phyloP scores from a whole-genome alignment of 139 green algal genomes.

The Deuterostichococcus epilithicus region DNA sequence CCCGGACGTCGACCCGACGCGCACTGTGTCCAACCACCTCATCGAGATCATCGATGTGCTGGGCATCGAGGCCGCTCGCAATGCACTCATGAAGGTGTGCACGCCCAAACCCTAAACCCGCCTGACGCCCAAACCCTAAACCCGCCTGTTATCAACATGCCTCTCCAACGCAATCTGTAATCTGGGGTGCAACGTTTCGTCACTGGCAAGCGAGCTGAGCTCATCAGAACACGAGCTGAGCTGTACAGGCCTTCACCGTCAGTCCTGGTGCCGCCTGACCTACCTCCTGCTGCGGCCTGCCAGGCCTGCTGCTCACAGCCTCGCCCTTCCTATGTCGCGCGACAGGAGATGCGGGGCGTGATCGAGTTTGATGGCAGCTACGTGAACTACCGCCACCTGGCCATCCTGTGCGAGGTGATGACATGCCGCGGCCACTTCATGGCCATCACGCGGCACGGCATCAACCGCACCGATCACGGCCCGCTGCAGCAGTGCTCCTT shows the following conservation, averaged over 20 bases:
- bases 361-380: constrained; percentile 98
- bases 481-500: constrained; percentile 94
- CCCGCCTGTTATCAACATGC: too few species aligned
- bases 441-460: constrained; percentile 98
- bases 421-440: constrained; percentile 93
- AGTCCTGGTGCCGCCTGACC: too few species aligned
- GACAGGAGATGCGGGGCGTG: constrained; percentile 86
- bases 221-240: too few species aligned
- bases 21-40: constrained; percentile 89
- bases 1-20: constrained; percentile 81
- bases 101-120: too few species aligned
- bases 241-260: too few species aligned
- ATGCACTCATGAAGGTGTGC: constrained; percentile 71
- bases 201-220: too few species aligned
- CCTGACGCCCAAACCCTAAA: too few species aligned
- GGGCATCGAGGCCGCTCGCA: constrained; percentile 91
- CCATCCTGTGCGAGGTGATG: constrained; percentile 84
- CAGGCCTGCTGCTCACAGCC: too few species aligned
- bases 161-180: too few species aligned
- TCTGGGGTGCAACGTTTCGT: too few species aligned
- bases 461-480: constrained; percentile 92
- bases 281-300: too few species aligned
- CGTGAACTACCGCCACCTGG: constrained; percentile 97
- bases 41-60: constrained; percentile 91
- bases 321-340: too few species aligned